phyloP scores from a whole-genome alignment of 495 filamentous ascomycete species.

The Aspergillus campestris region DNA sequence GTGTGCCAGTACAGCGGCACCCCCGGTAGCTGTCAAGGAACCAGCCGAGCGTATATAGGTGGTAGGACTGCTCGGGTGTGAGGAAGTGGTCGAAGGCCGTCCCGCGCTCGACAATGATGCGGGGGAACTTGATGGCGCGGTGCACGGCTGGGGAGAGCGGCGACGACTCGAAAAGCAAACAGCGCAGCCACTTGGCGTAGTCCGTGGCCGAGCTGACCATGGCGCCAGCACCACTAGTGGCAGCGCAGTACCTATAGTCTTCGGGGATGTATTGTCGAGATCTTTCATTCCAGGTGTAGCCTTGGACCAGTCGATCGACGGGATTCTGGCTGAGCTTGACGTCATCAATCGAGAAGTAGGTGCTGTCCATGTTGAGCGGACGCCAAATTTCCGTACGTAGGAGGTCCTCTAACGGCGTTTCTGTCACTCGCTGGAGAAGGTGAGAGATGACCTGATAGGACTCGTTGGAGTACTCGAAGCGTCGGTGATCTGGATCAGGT shows the following conservation, averaged over 20 bases:
- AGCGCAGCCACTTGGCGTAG: conserved; percentile 41
- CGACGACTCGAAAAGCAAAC: conserved; percentile 14
- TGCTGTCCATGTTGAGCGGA: conserved; percentile 38
- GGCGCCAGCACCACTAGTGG: conserved; percentile 37
- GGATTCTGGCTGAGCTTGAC: conserved; percentile 5
- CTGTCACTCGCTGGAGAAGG: conserved; percentile 27
- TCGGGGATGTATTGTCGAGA: conserved; percentile 1
- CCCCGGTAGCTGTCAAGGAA: conserved; percentile 7
- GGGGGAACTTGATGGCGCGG: conserved; percentile 1
- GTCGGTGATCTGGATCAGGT: conserved; percentile 10
- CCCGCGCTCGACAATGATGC: not conserved
- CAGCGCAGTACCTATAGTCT: conserved; percentile 6
- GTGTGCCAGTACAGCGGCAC: conserved; percentile 7
- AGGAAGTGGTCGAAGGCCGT: not conserved
- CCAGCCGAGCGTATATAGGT: conserved; percentile 13
- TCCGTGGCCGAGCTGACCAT: conserved; percentile 41
- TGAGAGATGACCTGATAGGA: conserved; percentile 20
- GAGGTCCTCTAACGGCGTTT: conserved; percentile 21
- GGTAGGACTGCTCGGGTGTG: not conserved
- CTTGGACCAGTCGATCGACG: conserved; percentile 1
- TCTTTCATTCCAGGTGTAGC: conserved; percentile 3
- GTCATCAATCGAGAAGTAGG: conserved; percentile 30
- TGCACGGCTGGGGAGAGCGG: conserved; percentile 2
- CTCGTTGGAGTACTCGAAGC: conserved; percentile 9
- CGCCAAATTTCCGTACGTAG: conserved; percentile 15